Percentiles rank a stretch among this genome's conserved stretches.
Evolutionary conservation across 2,329 filamentous ascomycete genomes (phyloP).

Genomic region (Xylariomycetidae sp.): DNA sequence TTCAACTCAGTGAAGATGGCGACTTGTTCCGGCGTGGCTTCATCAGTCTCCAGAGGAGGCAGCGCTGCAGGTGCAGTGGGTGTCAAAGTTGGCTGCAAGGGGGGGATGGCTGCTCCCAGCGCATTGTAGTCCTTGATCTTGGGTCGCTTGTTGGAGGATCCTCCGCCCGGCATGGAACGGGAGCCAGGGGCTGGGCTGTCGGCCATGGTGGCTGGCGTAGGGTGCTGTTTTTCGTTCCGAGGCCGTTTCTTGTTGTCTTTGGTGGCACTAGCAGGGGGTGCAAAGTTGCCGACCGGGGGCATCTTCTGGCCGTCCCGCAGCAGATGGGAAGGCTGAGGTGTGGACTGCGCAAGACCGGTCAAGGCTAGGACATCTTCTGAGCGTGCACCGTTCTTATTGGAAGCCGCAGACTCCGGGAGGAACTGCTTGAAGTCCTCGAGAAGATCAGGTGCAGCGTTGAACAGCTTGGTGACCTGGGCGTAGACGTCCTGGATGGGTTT

Average conservation of each 20-base stretch:
- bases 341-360: slow-evolving; percentile 38
- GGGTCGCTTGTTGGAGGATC: slow-evolving; percentile 53
- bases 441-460: slow-evolving; percentile 87
- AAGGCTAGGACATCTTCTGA: slow-evolving; percentile 61
- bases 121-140: slow-evolving; percentile 71
- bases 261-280: slow-evolving; percentile 69
- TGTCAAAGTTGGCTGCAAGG: slow-evolving; percentile 79
- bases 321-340: slow-evolving; percentile 45
- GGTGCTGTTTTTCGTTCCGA: slow-evolving; percentile 50
- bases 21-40: slow-evolving; percentile 78
- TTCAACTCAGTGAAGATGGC: slow-evolving; percentile 94
- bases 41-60: slow-evolving; percentile 64
- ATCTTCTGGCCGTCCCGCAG: slow-evolving; percentile 65
- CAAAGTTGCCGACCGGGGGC: slow-evolving; percentile 93
- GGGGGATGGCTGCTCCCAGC: slow-evolving; percentile 49
- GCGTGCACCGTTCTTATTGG: slow-evolving; percentile 54
- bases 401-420: slow-evolving; percentile 74
- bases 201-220: slow-evolving; percentile 37
- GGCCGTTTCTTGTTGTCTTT: slow-evolving; percentile 90
- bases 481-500: slow-evolving; percentile 99
- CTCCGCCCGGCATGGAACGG: slow-evolving; percentile 30
- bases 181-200: slow-evolving; percentile 35
- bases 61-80: slow-evolving; percentile 85
- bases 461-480: slow-evolving; percentile 88
- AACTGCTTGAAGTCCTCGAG: slow-evolving; percentile 99